A percentile compares a stretch with the other conserved stretches of the same genome.
Conservation (phyloP, 495 filamentous ascomycete genomes). For the Barbatosphaeria neglecta region DNA sequence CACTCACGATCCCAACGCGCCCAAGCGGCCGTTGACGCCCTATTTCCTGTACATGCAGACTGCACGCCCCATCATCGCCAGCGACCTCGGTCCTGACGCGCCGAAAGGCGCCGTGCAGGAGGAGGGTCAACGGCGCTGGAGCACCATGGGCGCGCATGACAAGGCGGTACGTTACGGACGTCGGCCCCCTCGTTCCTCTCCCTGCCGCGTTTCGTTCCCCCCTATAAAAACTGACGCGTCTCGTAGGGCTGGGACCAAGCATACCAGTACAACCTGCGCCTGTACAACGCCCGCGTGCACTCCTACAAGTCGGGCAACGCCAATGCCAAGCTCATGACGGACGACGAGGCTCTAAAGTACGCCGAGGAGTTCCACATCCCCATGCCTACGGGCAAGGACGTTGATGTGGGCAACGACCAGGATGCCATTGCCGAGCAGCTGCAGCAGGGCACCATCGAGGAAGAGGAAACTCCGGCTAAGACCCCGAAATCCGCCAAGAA, state of each 20-base stretch:
- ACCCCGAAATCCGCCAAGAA: conserved; percentile 37
- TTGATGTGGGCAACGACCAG: conserved; percentile 44
- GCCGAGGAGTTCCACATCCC: conserved; percentile 42
- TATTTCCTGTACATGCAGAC: conserved; percentile 90
- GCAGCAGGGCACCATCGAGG: conserved; percentile 30
- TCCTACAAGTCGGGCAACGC: conserved; percentile 60
- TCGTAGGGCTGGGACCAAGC: conserved; percentile 57
- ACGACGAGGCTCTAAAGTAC: conserved; percentile 44
- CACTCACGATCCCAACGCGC: conserved; percentile 81
- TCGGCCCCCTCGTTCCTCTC: background rate
- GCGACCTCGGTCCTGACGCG: conserved; percentile 57
- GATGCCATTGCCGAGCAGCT: conserved; percentile 46
- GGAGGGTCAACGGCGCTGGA: conserved; percentile 76
- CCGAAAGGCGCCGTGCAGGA: conserved; percentile 70
- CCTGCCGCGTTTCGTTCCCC: background rate
- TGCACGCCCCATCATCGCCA: conserved; percentile 63
- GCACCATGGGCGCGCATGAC: conserved; percentile 55
- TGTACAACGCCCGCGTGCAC: conserved; percentile 59
- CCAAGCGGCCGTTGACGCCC: conserved; percentile 84
- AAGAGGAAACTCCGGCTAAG: conserved; percentile 32
- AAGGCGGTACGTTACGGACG: conserved; percentile 51
- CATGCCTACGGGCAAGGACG: conserved; percentile 30
- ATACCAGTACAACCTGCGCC: conserved; percentile 63
- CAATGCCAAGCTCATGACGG: conserved; percentile 49
- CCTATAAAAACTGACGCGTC: conserved; percentile 3